Evolutionary conservation across 2,329 filamentous ascomycete species (phyloP), one percentile per base, ranked within the genome.

Genomic region (Penicillium sp.): DNA sequence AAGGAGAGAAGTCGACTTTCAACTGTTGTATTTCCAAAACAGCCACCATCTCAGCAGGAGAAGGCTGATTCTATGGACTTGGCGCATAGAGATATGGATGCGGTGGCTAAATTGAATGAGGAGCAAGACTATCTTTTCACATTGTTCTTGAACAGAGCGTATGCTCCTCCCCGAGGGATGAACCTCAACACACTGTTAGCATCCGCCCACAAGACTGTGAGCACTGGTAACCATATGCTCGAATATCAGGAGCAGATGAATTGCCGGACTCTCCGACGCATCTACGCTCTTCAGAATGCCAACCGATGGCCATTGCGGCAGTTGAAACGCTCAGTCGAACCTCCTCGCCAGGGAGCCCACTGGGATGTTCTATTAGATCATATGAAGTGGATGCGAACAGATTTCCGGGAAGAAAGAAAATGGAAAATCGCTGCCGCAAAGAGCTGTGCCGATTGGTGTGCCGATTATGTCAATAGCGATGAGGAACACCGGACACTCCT

Each of bases 341-440:
- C 93, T 4, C 80, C 84, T 4, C 84, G 91, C 35, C 87, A 87
- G 16, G 81, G 84, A 1, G 86, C 88, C 2, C 93, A 97, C 63
- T 90, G 87, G 83, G 94, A 99, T 74, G 82, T 93, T 48, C 72
- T 97, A 51, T 77, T 99, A 30, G 84, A 91, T 62, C 92, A 99
- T 76, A 90, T 93, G 83, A 96, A 92, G 71, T 97, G 93, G 93
- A 95, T 99, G 90, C 85, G 92, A 47, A 97, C 91, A 1, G 94
- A 99, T 73, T 97, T 97, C 67, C 84, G 89, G 47, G 90, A 97
- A 73, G 94, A 97, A 71, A 81, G 91, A 38, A 96, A 96, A 70
- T 96, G 92, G 91, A 97, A 97, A 75, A 86, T 85, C 67, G 84
- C 88, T 2, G 83, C 88, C 34, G 92, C 92, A 5, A 87, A 87